Conservation (phyloP, 495 filamentous ascomycete genomes). For the Glarea lozoyensis region DNA sequence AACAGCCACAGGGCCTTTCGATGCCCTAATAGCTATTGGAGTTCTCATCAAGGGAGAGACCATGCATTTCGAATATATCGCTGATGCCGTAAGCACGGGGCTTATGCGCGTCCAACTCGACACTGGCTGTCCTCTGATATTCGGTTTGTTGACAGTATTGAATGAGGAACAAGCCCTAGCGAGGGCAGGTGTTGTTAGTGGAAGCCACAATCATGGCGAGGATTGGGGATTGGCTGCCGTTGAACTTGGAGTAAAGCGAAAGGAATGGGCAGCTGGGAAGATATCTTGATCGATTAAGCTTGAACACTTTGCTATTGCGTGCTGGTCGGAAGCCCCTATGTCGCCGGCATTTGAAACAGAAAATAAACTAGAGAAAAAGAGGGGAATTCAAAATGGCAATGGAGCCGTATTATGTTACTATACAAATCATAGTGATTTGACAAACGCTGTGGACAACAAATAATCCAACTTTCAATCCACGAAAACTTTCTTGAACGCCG, state of each 20-base stretch:
- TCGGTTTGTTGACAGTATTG: constrained; percentile 85
- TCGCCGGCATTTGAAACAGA: not conserved
- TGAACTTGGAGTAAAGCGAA: constrained; percentile 64
- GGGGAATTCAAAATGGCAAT: constrained; percentile 2
- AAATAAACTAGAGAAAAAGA: constrained; percentile 1
- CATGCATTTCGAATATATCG: constrained; percentile 83
- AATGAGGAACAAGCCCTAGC: constrained; percentile 79
- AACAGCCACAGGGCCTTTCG: constrained; percentile 44
- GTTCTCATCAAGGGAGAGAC: constrained; percentile 97
- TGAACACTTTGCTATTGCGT: too few relatives aligned
- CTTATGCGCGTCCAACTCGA: constrained; percentile 93
- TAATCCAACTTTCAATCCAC: constrained; percentile 5
- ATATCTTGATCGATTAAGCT: constrained; percentile 28
- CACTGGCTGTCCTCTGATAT: constrained; percentile 77
- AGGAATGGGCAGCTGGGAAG: constrained; percentile 56
- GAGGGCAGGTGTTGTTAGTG: constrained; percentile 64
- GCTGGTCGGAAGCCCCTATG: too few relatives aligned
- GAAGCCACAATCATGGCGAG: constrained; percentile 75
- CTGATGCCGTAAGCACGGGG: constrained; percentile 64
- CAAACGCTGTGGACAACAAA: too few relatives aligned
- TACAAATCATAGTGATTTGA: too few relatives aligned
- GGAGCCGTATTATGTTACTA: constrained; percentile 18
- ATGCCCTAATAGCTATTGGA: constrained; percentile 90
- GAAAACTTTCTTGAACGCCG: constrained; percentile 12
- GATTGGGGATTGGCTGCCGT: constrained; percentile 78